These are phyloP conservation scores for Trifolium repens DNA, from an alignment of 306 rosid genomes.

Conservation along the genomic window DNA sequence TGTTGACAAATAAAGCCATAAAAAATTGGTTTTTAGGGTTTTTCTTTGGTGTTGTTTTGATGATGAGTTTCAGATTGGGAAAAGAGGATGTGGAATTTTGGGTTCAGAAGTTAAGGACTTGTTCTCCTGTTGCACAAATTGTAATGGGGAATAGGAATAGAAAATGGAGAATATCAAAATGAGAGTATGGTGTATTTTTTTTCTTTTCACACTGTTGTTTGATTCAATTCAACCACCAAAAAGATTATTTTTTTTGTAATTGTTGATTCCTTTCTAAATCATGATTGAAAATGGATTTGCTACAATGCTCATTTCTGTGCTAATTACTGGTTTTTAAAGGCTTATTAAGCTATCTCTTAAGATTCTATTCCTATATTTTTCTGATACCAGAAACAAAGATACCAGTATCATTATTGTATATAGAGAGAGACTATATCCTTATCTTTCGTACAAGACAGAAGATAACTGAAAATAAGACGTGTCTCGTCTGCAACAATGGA, in stretches of 20 bases:
- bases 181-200: neutral
- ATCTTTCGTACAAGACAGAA: too few species aligned
- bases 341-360: too few species aligned
- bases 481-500: too few species aligned
- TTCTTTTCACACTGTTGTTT: neutral
- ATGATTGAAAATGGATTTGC: neutral
- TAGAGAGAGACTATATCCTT: too few species aligned
- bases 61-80: slow-evolving; percentile 36
- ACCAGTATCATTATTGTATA: too few species aligned
- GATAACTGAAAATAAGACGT: too few species aligned
- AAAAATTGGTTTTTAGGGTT: slow-evolving; percentile 51
- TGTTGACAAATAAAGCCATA: slow-evolving; percentile 31
- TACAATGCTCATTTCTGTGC: neutral
- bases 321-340: neutral
- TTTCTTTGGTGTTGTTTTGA: slow-evolving; percentile 43
- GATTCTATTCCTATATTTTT: too few species aligned
- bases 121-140: slow-evolving; percentile 39
- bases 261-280: slow-evolving; percentile 2
- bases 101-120: slow-evolving; percentile 37
- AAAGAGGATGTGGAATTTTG: slow-evolving; percentile 47
- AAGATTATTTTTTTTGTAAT: neutral
- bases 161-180: slow-evolving; percentile 28
- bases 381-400: too few species aligned
- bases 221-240: slow-evolving; percentile 18
- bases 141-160: slow-evolving; percentile 17